Base-by-base conservation (phyloP, 352 stramenopile species). In the Phytophthora pluvialis region DNA sequence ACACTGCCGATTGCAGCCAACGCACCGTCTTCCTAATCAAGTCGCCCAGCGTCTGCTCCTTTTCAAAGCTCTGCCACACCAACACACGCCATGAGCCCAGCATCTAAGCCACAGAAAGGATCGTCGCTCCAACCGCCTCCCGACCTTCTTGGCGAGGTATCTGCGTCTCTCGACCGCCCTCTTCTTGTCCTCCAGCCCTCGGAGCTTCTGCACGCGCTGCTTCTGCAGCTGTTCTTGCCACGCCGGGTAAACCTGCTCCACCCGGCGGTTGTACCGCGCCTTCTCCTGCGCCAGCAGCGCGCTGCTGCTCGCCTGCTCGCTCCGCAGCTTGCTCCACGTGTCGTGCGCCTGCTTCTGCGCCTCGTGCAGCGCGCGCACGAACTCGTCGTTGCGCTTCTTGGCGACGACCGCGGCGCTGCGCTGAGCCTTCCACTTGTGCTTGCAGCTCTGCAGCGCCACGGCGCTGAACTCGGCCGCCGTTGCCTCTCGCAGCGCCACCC, bases 401-500 rank as follows among this genome's bases (percentile, higher is more conserved):
- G 78, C 78, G 1, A 66, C 32, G 1, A 86, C 56, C 0, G 79
- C 73, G 0, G 78, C 62, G 1, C 74, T 65, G 3, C 81, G 77
- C 38, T 86, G 52, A 4, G 63, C 51, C 48, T 91, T 91, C 77
- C 71, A 86, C 53, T 91, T 90, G 36, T 86, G 80, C 25, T 75
- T 83, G 47, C 52, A 73, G 58, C 73, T 91, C 64, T 95, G 83
- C 25, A 85, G 64, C 13, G 83, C 77, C 12, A 90, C 75, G 4
- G 80, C 77, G 45, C 82, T 91, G 60, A 89, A 91, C 72, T 95
- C 87, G 31, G 82, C 85, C 6, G 83, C 78, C 12, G 84, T 94
- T 35, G 85, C 81, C 60, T 95, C 87, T 4, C 80, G 77, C 25
- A 93, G 71, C 15, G 76, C 66, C 46, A 94, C 73, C 15, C 81